Evolutionary conservation across 2,329 filamentous ascomycete genomes (phyloP), one percentile per base, ranked within the genome.

Genomic region (Fusarium proliferatum): DNA sequence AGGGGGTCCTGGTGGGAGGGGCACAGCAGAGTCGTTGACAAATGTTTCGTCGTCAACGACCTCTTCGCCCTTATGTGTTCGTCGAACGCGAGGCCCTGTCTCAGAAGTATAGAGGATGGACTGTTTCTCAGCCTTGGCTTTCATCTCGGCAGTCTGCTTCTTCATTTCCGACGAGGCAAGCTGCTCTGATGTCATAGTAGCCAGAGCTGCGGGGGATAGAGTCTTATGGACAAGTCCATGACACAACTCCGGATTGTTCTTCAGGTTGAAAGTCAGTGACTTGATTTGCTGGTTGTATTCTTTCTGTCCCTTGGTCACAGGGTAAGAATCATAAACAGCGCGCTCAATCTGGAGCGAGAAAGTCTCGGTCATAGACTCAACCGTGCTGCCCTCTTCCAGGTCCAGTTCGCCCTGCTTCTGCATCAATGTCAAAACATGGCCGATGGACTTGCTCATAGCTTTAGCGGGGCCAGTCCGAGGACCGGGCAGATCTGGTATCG

Each of bases 11-110:
- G 64, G 60, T 19, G 73, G 75, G 13, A 77, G 66, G 30, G 82
- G 81, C 23, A 79, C 76, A n/a, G 79, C 78, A 30, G 84, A 81
- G 41, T 78, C 80, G 17, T 77, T 79, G n/a, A 82, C 68, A 42
- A 83, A 80, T n/a, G 83, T 86, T 39, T 97, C 94, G 51, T 93
- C 91, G 70, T 96, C 95, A 21, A 98, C 88, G 21, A 97, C 82
- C 80, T 98, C 96, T 66, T 98, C 95, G 17, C 96, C 96, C 82
- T 98, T 98, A 85, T 98, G 96, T 5, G 96, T 98, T 75, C 94
- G 91, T 77, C 95, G 90, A 64, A 98, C 92, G 6, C 95, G 91
- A 8, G 95, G 94, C 55, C 90, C 88, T 2, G 81, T 81, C 23
- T 93, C 90, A 26, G 93, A 90, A 19, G 94, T 89, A 67, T 96